Evolutionary conservation across 2,329 filamentous ascomycete genomes (phyloP).

Genomic region (Phaeosphaeria sp.): DNA sequence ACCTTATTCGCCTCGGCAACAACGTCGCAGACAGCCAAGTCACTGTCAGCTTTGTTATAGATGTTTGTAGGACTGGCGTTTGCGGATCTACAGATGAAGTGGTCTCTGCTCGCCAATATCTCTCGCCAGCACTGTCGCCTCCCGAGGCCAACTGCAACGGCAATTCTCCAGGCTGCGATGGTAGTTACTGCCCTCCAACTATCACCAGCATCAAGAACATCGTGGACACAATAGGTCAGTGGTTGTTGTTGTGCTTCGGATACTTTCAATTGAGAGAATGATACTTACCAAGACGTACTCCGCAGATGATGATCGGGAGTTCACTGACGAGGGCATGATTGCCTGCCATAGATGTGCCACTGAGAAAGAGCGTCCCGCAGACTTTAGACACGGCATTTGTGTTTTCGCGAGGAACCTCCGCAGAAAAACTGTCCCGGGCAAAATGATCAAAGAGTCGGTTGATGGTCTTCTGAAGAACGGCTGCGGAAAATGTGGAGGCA

Average conservation of each 20-base stretch:
- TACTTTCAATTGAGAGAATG: not conserved
- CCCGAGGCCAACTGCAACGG: not conserved
- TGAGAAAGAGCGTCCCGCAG: not conserved
- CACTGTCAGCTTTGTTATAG: slow-evolving; percentile 1
- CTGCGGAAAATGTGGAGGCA: not conserved
- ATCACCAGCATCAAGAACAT: not conserved
- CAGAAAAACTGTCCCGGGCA: slow-evolving; percentile 1
- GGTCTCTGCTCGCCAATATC: not conserved
- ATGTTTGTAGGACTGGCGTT: not conserved
- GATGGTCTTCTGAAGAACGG: not conserved
- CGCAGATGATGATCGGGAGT: slow-evolving; percentile 2
- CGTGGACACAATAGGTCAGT: not conserved
- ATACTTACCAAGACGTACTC: not conserved
- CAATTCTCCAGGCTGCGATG: not conserved
- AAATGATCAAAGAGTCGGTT: slow-evolving; percentile 1
- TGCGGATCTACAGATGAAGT: not conserved
- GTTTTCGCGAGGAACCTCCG: not conserved
- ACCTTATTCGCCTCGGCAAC: not conserved
- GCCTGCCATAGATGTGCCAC: slow-evolving; percentile 2
- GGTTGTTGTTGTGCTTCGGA: not conserved
- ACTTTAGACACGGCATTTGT: slow-evolving; percentile 2
- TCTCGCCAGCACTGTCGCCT: not conserved
- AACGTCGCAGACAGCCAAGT: not conserved
- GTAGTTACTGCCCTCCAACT: not conserved
- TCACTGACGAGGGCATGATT: not conserved